Percentiles rank a stretch among this genome's conserved stretches.
Conservation (phyloP, 257 asterid genomes). For the Solanum chaucha region DNA sequence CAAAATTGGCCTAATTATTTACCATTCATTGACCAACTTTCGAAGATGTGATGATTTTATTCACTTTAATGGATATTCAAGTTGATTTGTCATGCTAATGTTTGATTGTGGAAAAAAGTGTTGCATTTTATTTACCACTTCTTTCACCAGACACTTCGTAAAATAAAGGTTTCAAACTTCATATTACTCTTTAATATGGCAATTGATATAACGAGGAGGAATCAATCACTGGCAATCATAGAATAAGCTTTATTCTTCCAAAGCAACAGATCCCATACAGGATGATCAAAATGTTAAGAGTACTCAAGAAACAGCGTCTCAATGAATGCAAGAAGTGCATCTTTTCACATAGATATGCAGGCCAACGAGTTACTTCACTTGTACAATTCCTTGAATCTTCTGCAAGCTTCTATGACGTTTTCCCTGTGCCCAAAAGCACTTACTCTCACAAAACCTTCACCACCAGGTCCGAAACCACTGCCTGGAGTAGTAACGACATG, state of each 20-base stretch:
- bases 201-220: neutral
- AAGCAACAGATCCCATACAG: neutral
- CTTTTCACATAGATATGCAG: neutral
- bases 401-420: conserved; percentile 86
- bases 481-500: conserved; percentile 94
- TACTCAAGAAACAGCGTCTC: neutral
- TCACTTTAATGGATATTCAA: neutral
- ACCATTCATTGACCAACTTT: neutral
- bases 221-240: neutral
- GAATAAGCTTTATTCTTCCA: neutral
- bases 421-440: conserved; percentile 90
- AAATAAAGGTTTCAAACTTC: neutral
- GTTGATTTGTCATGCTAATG: neutral
- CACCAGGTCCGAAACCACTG: conserved; percentile 96
- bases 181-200: neutral
- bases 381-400: conserved; percentile 90
- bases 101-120: too few relatives aligned
- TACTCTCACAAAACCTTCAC: conserved; percentile 88
- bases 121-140: neutral
- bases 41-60: neutral
- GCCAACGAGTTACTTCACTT: conserved; percentile 19
- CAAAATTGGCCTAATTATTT: neutral
- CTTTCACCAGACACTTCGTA: neutral
- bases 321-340: neutral
- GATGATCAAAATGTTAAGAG: neutral